A percentile compares a stretch with the other conserved stretches of the same genome.
Evolutionary conservation across 116 monocot genomes (phyloP).

Genomic region (Iris pallida): DNA sequence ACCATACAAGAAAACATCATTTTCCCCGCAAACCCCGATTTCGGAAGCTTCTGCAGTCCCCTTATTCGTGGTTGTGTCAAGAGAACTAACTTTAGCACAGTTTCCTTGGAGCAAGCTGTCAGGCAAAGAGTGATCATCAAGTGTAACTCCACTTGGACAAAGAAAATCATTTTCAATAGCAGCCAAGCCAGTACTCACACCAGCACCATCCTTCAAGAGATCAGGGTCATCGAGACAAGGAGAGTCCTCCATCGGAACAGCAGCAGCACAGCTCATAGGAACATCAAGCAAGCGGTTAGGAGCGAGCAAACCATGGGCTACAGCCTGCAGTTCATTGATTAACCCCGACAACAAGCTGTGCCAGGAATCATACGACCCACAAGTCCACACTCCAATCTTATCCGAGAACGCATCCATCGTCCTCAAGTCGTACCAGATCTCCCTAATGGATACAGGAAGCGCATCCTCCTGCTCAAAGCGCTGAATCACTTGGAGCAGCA

Average conservation of each 20-base stretch:
- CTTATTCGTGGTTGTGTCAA: neutral
- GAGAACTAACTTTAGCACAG: neutral
- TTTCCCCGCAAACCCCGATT: slow-evolving; percentile 3
- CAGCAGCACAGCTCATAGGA: neutral
- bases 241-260: slow-evolving; percentile 7
- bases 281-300: neutral
- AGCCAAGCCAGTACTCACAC: neutral
- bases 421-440: slow-evolving; percentile 59
- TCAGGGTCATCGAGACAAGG: neutral
- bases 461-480: slow-evolving; percentile 24
- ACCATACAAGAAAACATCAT: neutral
- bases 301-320: slow-evolving; percentile 14
- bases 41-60: neutral
- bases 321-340: slow-evolving; percentile 26
- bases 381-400: slow-evolving; percentile 40
- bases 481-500: slow-evolving; percentile 32
- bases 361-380: slow-evolving; percentile 33
- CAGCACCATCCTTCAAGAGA: neutral
- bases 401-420: slow-evolving; percentile 9
- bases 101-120: neutral
- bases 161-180: neutral
- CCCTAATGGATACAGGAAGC: slow-evolving; percentile 37
- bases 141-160: neutral
- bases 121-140: neutral
- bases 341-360: slow-evolving; percentile 19